A percentile compares a stretch with the other conserved stretches of the same genome.
Conservation (phyloP, 2,329 filamentous ascomycete species). For the Sclerotinia sclerotiorum region DNA sequence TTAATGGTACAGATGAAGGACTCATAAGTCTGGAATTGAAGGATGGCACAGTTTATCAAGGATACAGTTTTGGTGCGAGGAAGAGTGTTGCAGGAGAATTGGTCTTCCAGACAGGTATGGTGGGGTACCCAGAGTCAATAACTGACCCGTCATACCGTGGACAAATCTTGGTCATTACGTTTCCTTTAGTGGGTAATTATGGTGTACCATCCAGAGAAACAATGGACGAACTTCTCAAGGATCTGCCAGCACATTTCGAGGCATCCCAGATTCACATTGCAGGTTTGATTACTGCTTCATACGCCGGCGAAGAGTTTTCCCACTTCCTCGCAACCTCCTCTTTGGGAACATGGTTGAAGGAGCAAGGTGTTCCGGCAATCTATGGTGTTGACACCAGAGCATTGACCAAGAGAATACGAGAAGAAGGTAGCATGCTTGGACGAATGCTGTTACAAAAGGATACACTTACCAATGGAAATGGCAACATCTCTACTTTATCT, state of each 20-base stretch:
- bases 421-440: slow-evolving; percentile 95
- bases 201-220: slow-evolving; percentile 87
- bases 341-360: slow-evolving; percentile 91
- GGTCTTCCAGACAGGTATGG: slow-evolving; percentile 99
- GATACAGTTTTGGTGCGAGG: slow-evolving; percentile 92
- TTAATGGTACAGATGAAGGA: slow-evolving; percentile 49
- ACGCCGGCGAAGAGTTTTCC: slow-evolving; percentile 92
- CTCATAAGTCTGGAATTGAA: slow-evolving; percentile 87
- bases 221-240: slow-evolving; percentile 79
- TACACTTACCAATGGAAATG: slow-evolving; percentile 47
- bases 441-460: slow-evolving; percentile 75
- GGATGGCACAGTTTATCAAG: slow-evolving; percentile 88
- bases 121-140: slow-evolving; percentile 93
- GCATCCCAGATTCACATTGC: slow-evolving; percentile 90
- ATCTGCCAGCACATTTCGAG: slow-evolving; percentile 91
- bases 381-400: slow-evolving; percentile 93
- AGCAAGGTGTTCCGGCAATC: slow-evolving; percentile 90
- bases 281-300: slow-evolving; percentile 85
- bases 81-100: slow-evolving; percentile 95
- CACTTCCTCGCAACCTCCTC: slow-evolving; percentile 91
- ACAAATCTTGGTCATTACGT: slow-evolving; percentile 95
- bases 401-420: slow-evolving; percentile 89
- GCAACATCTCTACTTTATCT: slow-evolving; percentile 43
- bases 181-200: slow-evolving; percentile 95
- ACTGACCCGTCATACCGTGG: slow-evolving; percentile 86